Evolutionary conservation across 2,329 filamentous ascomycete genomes (phyloP).

Genomic region (Thelonectria discophora): DNA sequence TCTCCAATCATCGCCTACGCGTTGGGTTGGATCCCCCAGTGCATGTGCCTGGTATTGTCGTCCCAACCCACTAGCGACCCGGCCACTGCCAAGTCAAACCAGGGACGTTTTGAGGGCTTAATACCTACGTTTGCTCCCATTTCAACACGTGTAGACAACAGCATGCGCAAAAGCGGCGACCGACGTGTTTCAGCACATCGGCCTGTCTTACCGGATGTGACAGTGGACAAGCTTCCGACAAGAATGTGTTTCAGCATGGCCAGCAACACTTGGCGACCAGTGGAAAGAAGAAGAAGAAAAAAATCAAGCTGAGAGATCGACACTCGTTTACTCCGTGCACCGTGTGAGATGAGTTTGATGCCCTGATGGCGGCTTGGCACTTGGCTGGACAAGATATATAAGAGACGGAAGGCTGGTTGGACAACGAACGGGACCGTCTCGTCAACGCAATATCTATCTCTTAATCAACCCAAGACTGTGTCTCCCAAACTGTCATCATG

Average conservation of each 20-base stretch:
- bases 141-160: neutral
- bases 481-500: conserved; percentile 7
- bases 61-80: neutral
- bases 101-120: neutral
- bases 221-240: neutral
- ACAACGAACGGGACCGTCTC: neutral
- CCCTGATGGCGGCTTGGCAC: neutral
- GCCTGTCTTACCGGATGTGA: neutral
- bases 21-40: no score
- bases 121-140: neutral
- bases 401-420: neutral
- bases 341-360: neutral
- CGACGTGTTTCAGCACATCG: conserved; percentile 4
- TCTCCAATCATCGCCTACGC: no score
- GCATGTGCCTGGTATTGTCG: neutral
- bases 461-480: neutral
- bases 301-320: neutral
- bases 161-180: neutral
- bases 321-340: neutral
- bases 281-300: neutral
- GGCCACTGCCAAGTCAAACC: neutral
- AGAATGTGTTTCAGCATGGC: neutral
- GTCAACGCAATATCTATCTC: neutral
- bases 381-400: neutral
- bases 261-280: neutral